Evolutionary conservation across 768 basidiomycete genomes (phyloP).

Genomic region (Termitomyces sp.): DNA sequence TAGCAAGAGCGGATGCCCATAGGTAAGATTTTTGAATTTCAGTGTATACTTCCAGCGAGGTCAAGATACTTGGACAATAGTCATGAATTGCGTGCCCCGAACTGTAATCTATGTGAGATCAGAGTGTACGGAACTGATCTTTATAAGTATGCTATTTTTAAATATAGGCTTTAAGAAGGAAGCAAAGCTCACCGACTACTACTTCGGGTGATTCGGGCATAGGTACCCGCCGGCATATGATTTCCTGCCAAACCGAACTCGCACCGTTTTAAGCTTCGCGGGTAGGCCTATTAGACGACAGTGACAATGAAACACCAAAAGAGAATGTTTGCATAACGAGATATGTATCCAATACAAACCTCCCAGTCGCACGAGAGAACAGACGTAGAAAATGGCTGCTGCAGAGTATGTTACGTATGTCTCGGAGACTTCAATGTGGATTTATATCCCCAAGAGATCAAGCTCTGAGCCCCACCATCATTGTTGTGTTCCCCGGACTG

Average conservation of each 20-base stretch:
- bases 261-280: neutral
- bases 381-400: slow-evolving; percentile 45
- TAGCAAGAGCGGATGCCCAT: no score
- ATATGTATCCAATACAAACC: slow-evolving; percentile 38
- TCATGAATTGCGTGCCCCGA: no score
- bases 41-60: no score
- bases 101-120: no score
- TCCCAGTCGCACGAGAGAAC: slow-evolving; percentile 47
- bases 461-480: neutral
- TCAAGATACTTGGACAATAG: no score
- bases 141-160: no score
- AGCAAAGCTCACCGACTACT: slow-evolving; percentile 37
- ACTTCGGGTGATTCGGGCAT: neutral
- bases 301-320: slow-evolving; percentile 31
- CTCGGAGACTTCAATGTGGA: slow-evolving; percentile 64
- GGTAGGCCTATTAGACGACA: slow-evolving; percentile 13
- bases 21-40: no score
- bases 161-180: no score
- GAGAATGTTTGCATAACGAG: slow-evolving; percentile 30
- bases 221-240: neutral
- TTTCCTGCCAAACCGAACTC: slow-evolving; percentile 6
- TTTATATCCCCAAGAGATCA: slow-evolving; percentile 37
- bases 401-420: slow-evolving; percentile 57
- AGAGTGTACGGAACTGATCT: no score
- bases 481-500: slow-evolving; percentile 20